A percentile compares a stretch with the other conserved stretches of the same genome.
Evolutionary conservation across 2,329 filamentous ascomycete genomes (phyloP).

Genomic region (Thielaviopsis populi): DNA sequence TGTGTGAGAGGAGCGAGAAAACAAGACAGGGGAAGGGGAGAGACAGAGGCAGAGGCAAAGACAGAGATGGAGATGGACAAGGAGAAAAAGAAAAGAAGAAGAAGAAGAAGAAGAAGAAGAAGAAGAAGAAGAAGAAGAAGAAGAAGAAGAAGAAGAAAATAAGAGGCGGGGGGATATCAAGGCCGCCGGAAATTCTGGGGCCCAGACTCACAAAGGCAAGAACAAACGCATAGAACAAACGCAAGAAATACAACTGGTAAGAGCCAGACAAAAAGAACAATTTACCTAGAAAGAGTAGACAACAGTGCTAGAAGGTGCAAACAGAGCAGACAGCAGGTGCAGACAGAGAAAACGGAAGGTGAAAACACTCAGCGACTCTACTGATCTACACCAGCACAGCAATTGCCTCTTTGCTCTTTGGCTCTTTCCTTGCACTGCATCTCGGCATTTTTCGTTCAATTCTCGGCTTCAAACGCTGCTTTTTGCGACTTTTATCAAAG

Average conservation of each 20-base stretch:
- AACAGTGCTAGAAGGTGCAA: background rate
- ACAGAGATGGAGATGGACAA: no score
- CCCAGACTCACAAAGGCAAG: background rate
- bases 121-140: background rate
- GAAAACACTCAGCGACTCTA: background rate
- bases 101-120: background rate
- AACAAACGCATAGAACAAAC: background rate
- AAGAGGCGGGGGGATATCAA: no score
- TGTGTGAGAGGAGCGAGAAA: background rate
- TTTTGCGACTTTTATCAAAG: background rate
- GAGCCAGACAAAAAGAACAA: background rate
- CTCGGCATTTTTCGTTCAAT: background rate
- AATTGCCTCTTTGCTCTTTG: background rate
- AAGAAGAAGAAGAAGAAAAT: no score
- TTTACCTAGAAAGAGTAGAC: background rate
- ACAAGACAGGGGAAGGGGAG: background rate
- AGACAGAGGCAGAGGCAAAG: background rate
- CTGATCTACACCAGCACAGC: background rate
- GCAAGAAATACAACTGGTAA: background rate
- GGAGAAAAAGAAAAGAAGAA: background rate
- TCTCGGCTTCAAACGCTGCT: background rate
- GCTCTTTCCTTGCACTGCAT: background rate
- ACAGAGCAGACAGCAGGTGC: background rate
- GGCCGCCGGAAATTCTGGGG: no score
- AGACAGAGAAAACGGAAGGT: background rate